These are phyloP conservation scores for Lachancea meyersii DNA, from an alignment of 805 yeast species.

Conservation along the genomic window DNA sequence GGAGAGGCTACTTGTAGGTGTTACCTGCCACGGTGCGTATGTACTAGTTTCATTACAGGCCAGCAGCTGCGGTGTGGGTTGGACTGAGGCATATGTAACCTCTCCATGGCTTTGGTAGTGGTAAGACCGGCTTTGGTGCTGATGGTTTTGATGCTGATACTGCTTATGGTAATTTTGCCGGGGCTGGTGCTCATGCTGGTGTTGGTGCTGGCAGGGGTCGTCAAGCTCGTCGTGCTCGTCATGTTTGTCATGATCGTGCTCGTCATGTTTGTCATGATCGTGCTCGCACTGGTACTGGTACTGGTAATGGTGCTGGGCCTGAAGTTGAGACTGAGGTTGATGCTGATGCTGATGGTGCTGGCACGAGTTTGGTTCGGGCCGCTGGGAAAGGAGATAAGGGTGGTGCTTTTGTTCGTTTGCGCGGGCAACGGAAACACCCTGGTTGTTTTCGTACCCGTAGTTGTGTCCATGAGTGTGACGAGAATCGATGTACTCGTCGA, in stretches of 20 bases:
- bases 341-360: not conserved
- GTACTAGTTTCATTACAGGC: not conserved
- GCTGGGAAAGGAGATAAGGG: not conserved
- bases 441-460: not conserved
- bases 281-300: not conserved
- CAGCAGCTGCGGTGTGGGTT: not conserved
- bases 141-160: not conserved
- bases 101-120: not conserved
- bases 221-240: too few species aligned
- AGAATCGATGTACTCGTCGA: not conserved
- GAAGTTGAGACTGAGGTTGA: not conserved
- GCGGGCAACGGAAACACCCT: not conserved
- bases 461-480: not conserved
- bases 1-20: slow-evolving; percentile 4
- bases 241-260: too few species aligned
- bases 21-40: slow-evolving; percentile 5
- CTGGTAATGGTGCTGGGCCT: not conserved
- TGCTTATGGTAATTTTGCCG: not conserved
- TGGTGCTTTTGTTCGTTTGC: not conserved
- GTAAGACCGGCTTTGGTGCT: not conserved
- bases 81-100: not conserved
- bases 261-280: not conserved
- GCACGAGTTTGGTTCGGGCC: not conserved
- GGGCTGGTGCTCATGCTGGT: not conserved
- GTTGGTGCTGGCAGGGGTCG: too few species aligned